Evolutionary conservation across 495 filamentous ascomycete species (phyloP).

Genomic region (Xylaria telfairii): DNA sequence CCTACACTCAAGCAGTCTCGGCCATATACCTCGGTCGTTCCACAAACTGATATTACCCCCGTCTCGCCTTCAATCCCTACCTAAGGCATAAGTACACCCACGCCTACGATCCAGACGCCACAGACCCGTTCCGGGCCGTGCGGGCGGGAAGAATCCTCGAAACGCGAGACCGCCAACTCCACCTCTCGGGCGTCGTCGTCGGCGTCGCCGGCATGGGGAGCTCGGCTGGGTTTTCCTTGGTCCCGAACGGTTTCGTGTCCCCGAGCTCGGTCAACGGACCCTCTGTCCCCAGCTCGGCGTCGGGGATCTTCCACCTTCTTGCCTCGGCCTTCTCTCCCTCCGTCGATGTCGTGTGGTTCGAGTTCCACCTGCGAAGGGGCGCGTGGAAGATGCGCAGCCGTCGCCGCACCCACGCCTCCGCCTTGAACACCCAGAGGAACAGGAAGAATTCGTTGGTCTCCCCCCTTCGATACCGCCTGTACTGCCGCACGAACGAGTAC

Average conservation of each 20-base stretch:
- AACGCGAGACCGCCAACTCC: slow-evolving; percentile 39
- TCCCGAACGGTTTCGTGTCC: slow-evolving; percentile 22
- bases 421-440: slow-evolving; percentile 17
- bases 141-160: slow-evolving; percentile 33
- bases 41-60: no score
- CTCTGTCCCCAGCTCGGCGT: slow-evolving; percentile 34
- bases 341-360: background rate
- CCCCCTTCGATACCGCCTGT: slow-evolving; percentile 34
- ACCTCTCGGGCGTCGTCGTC: slow-evolving; percentile 20
- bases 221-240: slow-evolving; percentile 38
- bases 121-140: background rate
- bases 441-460: slow-evolving; percentile 28
- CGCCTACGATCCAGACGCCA: background rate
- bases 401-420: background rate
- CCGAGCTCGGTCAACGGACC: slow-evolving; percentile 35
- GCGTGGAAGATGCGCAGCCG: background rate
- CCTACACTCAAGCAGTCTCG: no score
- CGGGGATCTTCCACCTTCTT: slow-evolving; percentile 12
- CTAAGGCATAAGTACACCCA: background rate
- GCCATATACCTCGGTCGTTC: no score
- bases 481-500: slow-evolving; percentile 34
- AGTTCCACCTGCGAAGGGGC: background rate
- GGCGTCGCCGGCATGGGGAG: slow-evolving; percentile 5
- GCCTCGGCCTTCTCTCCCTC: background rate
- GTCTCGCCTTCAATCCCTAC: no score